Base-by-base conservation (phyloP, 164 flowering plant genomes). In the Berberis vulgaris region DNA sequence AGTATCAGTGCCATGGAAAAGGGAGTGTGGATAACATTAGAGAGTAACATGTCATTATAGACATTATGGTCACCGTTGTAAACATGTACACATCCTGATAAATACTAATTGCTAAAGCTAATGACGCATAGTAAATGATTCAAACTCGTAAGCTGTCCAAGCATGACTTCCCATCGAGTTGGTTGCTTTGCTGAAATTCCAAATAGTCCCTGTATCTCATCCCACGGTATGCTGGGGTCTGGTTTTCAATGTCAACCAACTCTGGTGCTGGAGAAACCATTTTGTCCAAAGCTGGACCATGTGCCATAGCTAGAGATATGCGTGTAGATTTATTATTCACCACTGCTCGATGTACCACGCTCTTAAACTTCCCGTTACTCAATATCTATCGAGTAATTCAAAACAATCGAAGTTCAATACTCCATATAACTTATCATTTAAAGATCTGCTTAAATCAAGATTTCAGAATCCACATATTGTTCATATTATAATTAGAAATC, bases 281-380 rank as follows among this genome's bases (percentile, higher is more conserved):
- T 5, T 73, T 63, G 7, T 86, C 86, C 52, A 80, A 58, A 38
- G 82, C 66, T 9, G 96, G 87, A 5, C 91, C 86, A 61, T 79
- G 65, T 0, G 78, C 62, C 9, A 77, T 3, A 4, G 74, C 96
- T 5, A 86, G 3, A 9, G 88, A 82, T 5, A 84, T 76, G 62
- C 96, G 80, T n/a, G 82, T 65, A 3, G 63, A 62, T 40, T 65
- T 61, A 39, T 55, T 69, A 69, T 85, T 88, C 76, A 86, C 84
- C 0, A 71, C 71, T 0, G 83, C 91, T 55, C 87, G 72, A 54
- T 86, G 91, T 7, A 77, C 2, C 7, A 76, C 77, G 41, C 91
- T 84, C 67, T 80, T 88, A 80, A 83, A 84, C 71, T 73, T 83
- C 53, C 96, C 96, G 65, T 88, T 88, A 65, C 82, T 86, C 64